phyloP scores from a whole-genome alignment of 306 rosid genomes.

The Quercus agrifolia region DNA sequence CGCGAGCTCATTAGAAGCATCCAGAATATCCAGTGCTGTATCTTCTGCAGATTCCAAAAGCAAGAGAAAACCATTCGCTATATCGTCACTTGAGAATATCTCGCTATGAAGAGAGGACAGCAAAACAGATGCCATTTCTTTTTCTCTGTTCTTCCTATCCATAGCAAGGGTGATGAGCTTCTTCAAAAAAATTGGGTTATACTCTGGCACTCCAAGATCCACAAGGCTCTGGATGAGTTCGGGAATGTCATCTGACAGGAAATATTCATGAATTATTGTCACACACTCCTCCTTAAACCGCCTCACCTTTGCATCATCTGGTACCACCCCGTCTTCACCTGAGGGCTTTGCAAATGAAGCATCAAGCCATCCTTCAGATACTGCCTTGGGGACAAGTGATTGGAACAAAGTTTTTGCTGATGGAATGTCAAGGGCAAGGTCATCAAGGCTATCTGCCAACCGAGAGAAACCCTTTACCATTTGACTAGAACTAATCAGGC shows the following conservation, averaged over 20 bases:
- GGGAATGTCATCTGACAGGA: conserved; percentile 93
- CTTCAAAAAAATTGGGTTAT: conserved; percentile 86
- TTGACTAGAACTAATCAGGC: conserved; percentile 93
- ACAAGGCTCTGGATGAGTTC: conserved; percentile 88
- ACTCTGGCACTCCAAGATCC: conserved; percentile 78
- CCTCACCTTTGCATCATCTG: conserved; percentile 61
- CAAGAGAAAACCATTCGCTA: conserved; percentile 78
- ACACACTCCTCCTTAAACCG: conserved; percentile 80
- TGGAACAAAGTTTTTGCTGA: conserved; percentile 67
- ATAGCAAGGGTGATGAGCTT: conserved; percentile 86
- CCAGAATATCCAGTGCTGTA: conserved; percentile 86
- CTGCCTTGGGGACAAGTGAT: conserved; percentile 71
- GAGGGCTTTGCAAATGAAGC: conserved; percentile 57
- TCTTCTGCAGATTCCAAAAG: conserved; percentile 94
- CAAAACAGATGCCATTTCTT: conserved; percentile 98
- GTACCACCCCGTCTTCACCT: conserved; percentile 55
- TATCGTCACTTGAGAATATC: conserved; percentile 90
- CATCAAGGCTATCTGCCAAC: conserved; percentile 87
- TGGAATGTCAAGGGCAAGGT: conserved; percentile 96
- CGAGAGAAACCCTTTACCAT: conserved; percentile 95
- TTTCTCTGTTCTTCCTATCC: conserved; percentile 97
- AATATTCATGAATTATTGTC: conserved; percentile 87
- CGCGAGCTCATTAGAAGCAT: conserved; percentile 97
- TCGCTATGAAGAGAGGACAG: conserved; percentile 95
- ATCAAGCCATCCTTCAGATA: conserved; percentile 94